Conservation (phyloP, 345 rosid genomes). For the Aquilaria sinensis region DNA sequence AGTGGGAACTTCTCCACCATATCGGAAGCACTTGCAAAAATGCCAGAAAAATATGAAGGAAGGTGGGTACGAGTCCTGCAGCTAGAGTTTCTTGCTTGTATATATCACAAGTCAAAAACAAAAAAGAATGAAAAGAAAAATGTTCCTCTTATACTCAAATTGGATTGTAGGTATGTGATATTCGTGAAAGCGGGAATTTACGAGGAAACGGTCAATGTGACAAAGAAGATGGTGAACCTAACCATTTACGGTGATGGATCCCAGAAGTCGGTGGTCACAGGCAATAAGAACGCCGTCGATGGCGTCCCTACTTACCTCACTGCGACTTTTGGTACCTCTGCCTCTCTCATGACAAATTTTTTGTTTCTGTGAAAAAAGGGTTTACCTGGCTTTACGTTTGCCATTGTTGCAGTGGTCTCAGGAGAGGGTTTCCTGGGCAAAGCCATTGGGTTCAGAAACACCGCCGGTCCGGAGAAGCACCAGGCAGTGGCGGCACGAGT, state of each 20-base stretch:
- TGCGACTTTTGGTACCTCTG: conserved; percentile 52
- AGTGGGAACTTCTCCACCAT: conserved; percentile 71
- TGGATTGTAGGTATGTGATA: conserved; percentile 52
- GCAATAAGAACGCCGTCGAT: conserved; percentile 46
- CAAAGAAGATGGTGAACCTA: conserved; percentile 44
- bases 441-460: conserved; percentile 81
- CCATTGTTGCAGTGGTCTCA: conserved; percentile 38
- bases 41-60: conserved; percentile 50
- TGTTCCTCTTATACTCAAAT: too few species aligned
- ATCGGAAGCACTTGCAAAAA: conserved; percentile 49
- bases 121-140: too few species aligned
- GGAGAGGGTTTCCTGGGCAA: conserved; percentile 67
- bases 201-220: conserved; percentile 49
- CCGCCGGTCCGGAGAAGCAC: conserved; percentile 65
- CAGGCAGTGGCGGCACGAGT: conserved; percentile 81
- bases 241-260: conserved; percentile 84
- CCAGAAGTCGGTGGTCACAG: conserved; percentile 66
- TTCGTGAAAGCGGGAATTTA: conserved; percentile 64
- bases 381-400: too few species aligned
- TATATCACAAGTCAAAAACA: not conserved
- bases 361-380: too few species aligned
- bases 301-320: conserved; percentile 53
- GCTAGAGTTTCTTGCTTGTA: too few species aligned
- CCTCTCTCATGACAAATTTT: too few species aligned
- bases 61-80: conserved; percentile 27